Evolutionary conservation across 306 rosid genomes (phyloP), one percentile per base, ranked within the genome.

Genomic region (Vigna nakashimae): DNA sequence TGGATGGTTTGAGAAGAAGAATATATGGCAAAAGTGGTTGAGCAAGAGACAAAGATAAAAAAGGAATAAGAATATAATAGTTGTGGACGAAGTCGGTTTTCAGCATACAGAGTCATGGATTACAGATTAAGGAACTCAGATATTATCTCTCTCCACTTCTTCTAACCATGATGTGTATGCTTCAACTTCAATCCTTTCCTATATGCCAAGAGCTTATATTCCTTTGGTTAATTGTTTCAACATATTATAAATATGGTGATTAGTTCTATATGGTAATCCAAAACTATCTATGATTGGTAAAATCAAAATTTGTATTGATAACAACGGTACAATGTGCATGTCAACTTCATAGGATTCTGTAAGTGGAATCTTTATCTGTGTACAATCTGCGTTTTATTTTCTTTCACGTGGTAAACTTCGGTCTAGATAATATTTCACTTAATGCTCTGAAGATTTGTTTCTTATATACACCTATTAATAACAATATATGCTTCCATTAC

Each of bases 11-110:
- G 79, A 74, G 70, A 49, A 30, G 73, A 78, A 11, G 84, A 81
- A 85, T 68, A 80, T 80, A 76, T 82, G 79, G 75, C 42, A 62
- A 70, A 71, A 69, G 81, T 78, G 78, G 50, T 55, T 26, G 55
- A 74, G 69, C 79, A 55, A 82, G 69, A 67, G 82, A 82, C 78
- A 50, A 75, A 79, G 82, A 82, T 74, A 81, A 69, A 81, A 81
- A 81, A 16, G 65, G 88, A 71, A 85, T 78, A 69, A 49, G 83
- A 69, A 81, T 74, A 69, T 36, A 67, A 62, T 24, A 55, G 82
- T 72, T 60, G 71, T 74, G 73, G 76, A 46, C 43, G 71, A 69
- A 53, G 84, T 56, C 88, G 88, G 63, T 82, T 79, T 76, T 71
- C 38, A 72, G 82, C 88, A 74, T 78, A 58, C 49, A 43, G 14